A percentile compares a stretch with the other conserved stretches of the same genome.
phyloP scores from a whole-genome alignment of 495 filamentous ascomycete genomes.

The Darksidea phi region DNA sequence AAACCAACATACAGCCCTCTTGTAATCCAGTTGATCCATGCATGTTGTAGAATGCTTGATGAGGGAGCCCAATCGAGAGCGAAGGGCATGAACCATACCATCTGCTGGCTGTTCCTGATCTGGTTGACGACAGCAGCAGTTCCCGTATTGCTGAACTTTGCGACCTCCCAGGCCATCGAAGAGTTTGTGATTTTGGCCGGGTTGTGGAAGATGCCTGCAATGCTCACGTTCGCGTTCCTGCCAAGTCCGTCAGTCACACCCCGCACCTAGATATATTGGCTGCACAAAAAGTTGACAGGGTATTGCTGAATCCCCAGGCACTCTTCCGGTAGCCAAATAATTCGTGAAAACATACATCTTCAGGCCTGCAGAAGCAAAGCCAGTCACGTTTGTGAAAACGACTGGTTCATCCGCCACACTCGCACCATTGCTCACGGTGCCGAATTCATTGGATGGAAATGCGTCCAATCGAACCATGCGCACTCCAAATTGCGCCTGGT shows the following conservation, averaged over 20 bases:
- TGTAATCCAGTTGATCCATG: conserved; percentile 64
- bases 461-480: conserved; percentile 62
- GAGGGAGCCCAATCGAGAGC: conserved; percentile 57
- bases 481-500: conserved; percentile 58
- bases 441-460: conserved; percentile 55
- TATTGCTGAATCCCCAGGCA: background rate
- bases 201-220: conserved; percentile 57
- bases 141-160: conserved; percentile 49
- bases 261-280: conserved; percentile 6
- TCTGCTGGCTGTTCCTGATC: conserved; percentile 58
- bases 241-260: conserved; percentile 19
- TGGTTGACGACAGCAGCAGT: conserved; percentile 64
- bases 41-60: conserved; percentile 59
- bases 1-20: conserved; percentile 57
- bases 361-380: conserved; percentile 28
- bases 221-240: conserved; percentile 48
- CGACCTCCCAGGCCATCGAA: conserved; percentile 54
- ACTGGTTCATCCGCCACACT: conserved; percentile 33
- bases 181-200: conserved; percentile 56
- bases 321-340: conserved; percentile 3
- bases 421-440: conserved; percentile 35
- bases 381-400: conserved; percentile 33
- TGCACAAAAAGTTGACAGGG: conserved; percentile 16
- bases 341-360: conserved; percentile 30
- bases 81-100: conserved; percentile 60